Base-by-base conservation (phyloP, 2,329 filamentous ascomycete genomes). In the Gaeumannomyces tritici region DNA sequence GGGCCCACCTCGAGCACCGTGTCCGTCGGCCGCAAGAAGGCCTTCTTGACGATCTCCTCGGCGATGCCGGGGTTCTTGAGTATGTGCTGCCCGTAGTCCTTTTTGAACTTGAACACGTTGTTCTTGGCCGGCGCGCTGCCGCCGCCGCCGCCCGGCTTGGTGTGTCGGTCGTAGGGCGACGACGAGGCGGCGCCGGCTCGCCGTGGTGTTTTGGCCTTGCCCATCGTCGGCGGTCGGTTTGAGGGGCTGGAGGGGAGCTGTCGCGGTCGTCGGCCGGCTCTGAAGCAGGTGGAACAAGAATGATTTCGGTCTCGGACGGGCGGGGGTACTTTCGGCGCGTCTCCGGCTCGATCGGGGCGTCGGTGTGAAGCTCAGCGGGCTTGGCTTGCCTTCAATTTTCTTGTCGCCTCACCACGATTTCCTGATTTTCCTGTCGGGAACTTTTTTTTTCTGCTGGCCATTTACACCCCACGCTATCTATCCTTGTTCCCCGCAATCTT, bases 31-130 rank as follows among this genome's bases (percentile, higher is more conserved):
- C 97, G 96, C 54, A 99, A 82, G 69, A 89, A 86, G 21, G 92
- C 90, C 78, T 98, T 98, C 68, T 89, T 82, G 35, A 93, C 90
- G 68, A 95, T 78, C 5, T 66, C 35, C 60, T 66, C 65, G 61
- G 65, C 62, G 61, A 64, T 66, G 35, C 72, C 71, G 1, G 70
- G 70, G 62, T 72, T 73, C 75, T 96, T 97, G 67, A 98, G 83
- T 65, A 99, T 95, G 75, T 98, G 91, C 73, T 84, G 81, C 69
- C 93, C 92, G 67, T 95, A 85, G 74, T 93, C 81, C 69, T 89
- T 95, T 80, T 96, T 96, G 86, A 97, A 96, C 74, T 96, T 96
- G 85, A 98, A 98, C 75, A 97, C 91, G 70, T 90, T 93, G 78
- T 96, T 92, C 71, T 79, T 79, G 63, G 72, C 70, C 12, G 73